Percentiles rank a stretch among this genome's conserved stretches.
These are phyloP conservation scores for Cordyceps sp. DNA, from an alignment of 2,329 filamentous ascomycete genomes.

Conservation along the genomic window DNA sequence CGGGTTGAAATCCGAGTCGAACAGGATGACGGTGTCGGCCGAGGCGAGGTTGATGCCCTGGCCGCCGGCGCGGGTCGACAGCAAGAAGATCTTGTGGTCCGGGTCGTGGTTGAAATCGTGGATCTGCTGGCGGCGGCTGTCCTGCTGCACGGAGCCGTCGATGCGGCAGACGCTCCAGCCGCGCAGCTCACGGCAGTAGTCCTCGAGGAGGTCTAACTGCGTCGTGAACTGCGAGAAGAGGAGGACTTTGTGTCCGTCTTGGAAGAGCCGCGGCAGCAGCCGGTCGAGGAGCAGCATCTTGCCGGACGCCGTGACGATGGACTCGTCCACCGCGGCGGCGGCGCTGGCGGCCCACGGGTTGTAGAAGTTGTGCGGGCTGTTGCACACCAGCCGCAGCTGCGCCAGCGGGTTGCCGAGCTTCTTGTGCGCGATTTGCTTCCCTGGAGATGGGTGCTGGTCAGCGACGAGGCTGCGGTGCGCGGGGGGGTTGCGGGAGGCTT, in stretches of 20 bases:
- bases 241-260: slow-evolving; percentile 69
- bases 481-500: slow-evolving; percentile 22
- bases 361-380: slow-evolving; percentile 92
- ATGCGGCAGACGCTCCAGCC: slow-evolving; percentile 76
- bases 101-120: slow-evolving; percentile 53
- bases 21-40: slow-evolving; percentile 84
- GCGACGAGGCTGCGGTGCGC: no score
- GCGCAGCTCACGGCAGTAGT: slow-evolving; percentile 65
- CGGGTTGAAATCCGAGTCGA: slow-evolving; percentile 83
- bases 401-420: slow-evolving; percentile 87
- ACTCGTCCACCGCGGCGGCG: slow-evolving; percentile 52
- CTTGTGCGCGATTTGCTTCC: slow-evolving; percentile 76
- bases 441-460: no score
- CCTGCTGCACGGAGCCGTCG: slow-evolving; percentile 71
- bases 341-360: slow-evolving; percentile 61
- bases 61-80: slow-evolving; percentile 82
- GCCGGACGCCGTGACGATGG: slow-evolving; percentile 70
- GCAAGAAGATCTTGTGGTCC: slow-evolving; percentile 59
- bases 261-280: slow-evolving; percentile 59
- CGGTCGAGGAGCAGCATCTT: slow-evolving; percentile 94
- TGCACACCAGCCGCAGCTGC: slow-evolving; percentile 82
- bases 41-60: slow-evolving; percentile 89
- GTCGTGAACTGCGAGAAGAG: slow-evolving; percentile 97
- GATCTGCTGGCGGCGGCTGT: slow-evolving; percentile 53
- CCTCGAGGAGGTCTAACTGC: slow-evolving; percentile 77